phyloP scores from a whole-genome alignment of 2,329 filamentous ascomycete species.

The Xylaria digitata region DNA sequence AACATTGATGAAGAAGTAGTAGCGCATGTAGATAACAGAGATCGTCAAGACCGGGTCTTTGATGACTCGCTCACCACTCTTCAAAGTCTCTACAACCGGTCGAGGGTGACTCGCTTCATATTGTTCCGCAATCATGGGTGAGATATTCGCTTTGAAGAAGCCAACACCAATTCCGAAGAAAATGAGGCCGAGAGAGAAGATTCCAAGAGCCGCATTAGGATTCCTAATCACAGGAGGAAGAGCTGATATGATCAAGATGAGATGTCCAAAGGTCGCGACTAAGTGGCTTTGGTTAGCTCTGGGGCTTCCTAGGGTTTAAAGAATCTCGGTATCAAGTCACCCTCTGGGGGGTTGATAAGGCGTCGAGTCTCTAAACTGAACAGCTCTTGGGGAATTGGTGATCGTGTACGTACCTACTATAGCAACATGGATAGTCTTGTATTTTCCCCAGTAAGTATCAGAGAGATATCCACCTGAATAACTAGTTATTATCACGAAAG shows the following conservation, averaged over 20 bases:
- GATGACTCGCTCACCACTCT: conserved; percentile 68
- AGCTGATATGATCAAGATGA: conserved; percentile 69
- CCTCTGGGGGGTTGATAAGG: neutral
- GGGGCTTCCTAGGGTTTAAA: neutral
- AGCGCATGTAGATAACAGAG: conserved; percentile 77
- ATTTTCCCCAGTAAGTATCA: conserved; percentile 69
- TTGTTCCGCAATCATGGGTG: conserved; percentile 72
- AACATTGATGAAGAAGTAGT: conserved; percentile 81
- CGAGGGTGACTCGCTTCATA: conserved; percentile 66
- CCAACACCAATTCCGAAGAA: conserved; percentile 74
- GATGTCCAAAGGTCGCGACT: conserved; percentile 68
- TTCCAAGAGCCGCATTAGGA: conserved; percentile 61
- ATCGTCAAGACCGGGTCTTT: conserved; percentile 75
- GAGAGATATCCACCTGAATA: conserved; percentile 65
- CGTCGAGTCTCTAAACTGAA: neutral
- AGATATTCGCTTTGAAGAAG: conserved; percentile 73
- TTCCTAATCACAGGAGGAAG: conserved; percentile 67
- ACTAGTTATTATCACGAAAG: conserved; percentile 9
- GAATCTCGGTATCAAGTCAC: neutral
- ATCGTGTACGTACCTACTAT: conserved; percentile 29
- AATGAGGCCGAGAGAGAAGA: conserved; percentile 69
- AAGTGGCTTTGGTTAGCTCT: conserved; percentile 23
- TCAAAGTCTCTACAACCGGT: conserved; percentile 64
- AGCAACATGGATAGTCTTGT: conserved; percentile 67
- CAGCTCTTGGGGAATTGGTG: no score